Base-by-base conservation (phyloP, 2,329 filamentous ascomycete species). In the Talaromyces piceae region DNA sequence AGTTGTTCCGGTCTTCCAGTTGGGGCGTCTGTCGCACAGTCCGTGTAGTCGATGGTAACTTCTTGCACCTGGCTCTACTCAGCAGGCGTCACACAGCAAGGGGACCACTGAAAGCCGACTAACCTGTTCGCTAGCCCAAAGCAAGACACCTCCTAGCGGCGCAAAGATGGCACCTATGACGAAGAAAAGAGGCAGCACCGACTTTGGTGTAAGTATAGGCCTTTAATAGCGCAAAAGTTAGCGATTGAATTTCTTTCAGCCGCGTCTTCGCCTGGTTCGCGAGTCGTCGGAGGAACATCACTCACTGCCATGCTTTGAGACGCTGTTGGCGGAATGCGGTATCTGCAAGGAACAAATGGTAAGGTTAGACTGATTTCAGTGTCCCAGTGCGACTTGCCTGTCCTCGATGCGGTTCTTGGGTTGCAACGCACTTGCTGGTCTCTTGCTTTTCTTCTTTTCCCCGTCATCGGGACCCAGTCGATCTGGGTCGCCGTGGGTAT, bases 241-340 rank as follows among this genome's bases (percentile, higher is more conserved):
- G 49, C 27, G 9, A 30, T 39, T 31, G 59, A n/a, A n/a, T n/a
- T n/a, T n/a, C n/a, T n/a, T n/a, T n/a, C n/a, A n/a, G n/a, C n/a
- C n/a, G n/a, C n/a, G n/a, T n/a, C n/a, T 56, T 50, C 31, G 45
- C 25, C 28, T 41, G 18, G 41, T 47, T 41, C 48, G 41, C n/a
- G 49, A 12, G 23, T 39, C 49, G 50, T 52, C 48, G 59, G 43
- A n/a, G 9, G 12, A 5, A 12, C n/a, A 22, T 25, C 47, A 49
- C 89, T 72, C 77, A 94, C 86, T 98, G 93, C 93, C 93, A 98
- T 75, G 93, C 93, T 74, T 97, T 96, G 70, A 98, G 74, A 67
- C 93, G 84, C 73, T 98, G 93, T 69, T 98, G 93, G 62, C 93
- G 82, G 68, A 97, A 98, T 9, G 93, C 93, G 54, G 91, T 97